Conservation (phyloP, 495 filamentous ascomycete species). For the Ramalina intermedia region DNA sequence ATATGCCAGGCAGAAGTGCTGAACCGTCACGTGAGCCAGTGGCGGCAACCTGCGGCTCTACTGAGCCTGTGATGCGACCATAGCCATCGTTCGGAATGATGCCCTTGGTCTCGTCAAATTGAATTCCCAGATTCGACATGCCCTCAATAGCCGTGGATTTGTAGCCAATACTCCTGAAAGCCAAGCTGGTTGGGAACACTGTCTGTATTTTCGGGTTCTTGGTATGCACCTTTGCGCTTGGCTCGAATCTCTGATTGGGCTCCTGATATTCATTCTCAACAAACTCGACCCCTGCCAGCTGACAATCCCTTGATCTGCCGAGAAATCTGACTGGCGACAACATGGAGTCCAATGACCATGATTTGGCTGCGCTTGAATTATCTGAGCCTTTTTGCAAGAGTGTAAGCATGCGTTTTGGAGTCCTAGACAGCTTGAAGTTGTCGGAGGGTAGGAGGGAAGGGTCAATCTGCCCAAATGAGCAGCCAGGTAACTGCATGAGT, state of each 20-base stretch:
- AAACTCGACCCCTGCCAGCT: constrained; percentile 29
- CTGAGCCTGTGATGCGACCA: constrained; percentile 43
- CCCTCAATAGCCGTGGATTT: constrained; percentile 63
- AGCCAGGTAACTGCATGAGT: constrained; percentile 58
- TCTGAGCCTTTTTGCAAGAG: constrained; percentile 60
- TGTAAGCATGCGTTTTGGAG: constrained; percentile 62
- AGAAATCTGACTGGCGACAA: constrained; percentile 56
- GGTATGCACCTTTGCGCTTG: constrained; percentile 27
- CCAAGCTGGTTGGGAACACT: constrained; percentile 43
- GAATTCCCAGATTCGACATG: constrained; percentile 59
- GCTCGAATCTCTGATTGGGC: constrained; percentile 27
- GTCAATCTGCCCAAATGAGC: constrained; percentile 58
- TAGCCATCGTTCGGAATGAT: constrained; percentile 74
- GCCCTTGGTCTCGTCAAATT: constrained; percentile 58
- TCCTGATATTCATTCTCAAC: constrained; percentile 41
- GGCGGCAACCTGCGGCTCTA: background rate
- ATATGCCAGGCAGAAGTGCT: constrained; percentile 55
- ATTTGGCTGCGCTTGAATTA: constrained; percentile 38
- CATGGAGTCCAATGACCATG: constrained; percentile 75
- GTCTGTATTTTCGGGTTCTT: constrained; percentile 29
- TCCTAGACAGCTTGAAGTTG: constrained; percentile 49
- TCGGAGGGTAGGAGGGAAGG: constrained; percentile 44
- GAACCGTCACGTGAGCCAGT: constrained; percentile 24
- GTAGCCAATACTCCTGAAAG: constrained; percentile 89
- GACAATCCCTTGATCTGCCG: background rate